These are phyloP conservation scores for Trichoderma asperellum DNA, from an alignment of 2,329 filamentous ascomycete genomes.

Conservation along the genomic window DNA sequence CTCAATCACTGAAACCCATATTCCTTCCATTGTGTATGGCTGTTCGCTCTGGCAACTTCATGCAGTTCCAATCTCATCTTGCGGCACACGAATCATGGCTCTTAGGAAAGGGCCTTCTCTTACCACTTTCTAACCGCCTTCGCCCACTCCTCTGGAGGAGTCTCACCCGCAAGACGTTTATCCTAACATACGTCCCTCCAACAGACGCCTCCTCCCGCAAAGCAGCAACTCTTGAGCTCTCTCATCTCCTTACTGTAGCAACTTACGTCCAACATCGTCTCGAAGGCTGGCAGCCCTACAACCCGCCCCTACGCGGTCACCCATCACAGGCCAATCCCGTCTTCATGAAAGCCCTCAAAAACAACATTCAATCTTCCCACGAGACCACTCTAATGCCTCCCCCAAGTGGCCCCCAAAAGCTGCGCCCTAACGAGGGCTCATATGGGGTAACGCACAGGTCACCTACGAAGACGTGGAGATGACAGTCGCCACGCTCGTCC, in stretches of 20 bases:
- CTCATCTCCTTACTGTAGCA: slow-evolving; percentile 67
- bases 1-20: slow-evolving; percentile 59
- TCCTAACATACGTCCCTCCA: slow-evolving; percentile 75
- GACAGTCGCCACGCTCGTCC: slow-evolving; percentile 74
- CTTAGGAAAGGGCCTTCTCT: slow-evolving; percentile 72
- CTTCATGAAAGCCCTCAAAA: slow-evolving; percentile 56
- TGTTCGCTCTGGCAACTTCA: slow-evolving; percentile 74
- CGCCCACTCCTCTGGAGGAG: slow-evolving; percentile 85
- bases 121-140: slow-evolving; percentile 75
- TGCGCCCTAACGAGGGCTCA: slow-evolving; percentile 60
- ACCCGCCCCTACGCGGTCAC: slow-evolving; percentile 40
- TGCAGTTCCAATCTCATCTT: slow-evolving; percentile 72
- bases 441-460: slow-evolving; percentile 66
- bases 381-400: slow-evolving; percentile 53
- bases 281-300: slow-evolving; percentile 58
- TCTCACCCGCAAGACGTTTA: slow-evolving; percentile 75
- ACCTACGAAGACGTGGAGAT: slow-evolving; percentile 72
- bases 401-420: slow-evolving; percentile 50
- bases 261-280: slow-evolving; percentile 66
- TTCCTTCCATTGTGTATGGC: slow-evolving; percentile 76
- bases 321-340: slow-evolving; percentile 53
- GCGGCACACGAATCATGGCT: slow-evolving; percentile 71
- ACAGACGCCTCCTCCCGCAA: slow-evolving; percentile 57
- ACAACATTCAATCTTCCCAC: slow-evolving; percentile 48
- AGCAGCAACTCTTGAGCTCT: slow-evolving; percentile 75